Percentiles rank a stretch among this genome's conserved stretches.
These are phyloP conservation scores for Beauveria brongniartii DNA, from an alignment of 2,329 filamentous ascomycete genomes.

Conservation along the genomic window DNA sequence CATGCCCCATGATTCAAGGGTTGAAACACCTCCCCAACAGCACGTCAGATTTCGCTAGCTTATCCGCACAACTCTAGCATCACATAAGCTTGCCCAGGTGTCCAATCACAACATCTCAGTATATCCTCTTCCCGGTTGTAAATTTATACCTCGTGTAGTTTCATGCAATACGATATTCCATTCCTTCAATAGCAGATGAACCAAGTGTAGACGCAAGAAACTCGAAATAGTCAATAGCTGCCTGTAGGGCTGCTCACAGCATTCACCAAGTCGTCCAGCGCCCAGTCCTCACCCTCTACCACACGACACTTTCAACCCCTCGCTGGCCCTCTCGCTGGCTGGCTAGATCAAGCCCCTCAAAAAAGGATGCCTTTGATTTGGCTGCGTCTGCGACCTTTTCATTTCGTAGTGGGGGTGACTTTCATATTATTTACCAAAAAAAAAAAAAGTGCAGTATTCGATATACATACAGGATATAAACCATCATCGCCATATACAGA, in stretches of 20 bases:
- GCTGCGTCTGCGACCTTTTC: no score
- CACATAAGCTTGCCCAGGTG: background rate
- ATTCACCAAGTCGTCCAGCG: background rate
- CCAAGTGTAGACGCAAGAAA: no score
- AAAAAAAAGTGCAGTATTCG: background rate
- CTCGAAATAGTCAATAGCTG: no score
- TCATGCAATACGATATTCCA: no score
- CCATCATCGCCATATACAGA: slow-evolving; percentile 3
- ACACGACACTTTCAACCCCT: no score
- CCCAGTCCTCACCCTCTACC: background rate
- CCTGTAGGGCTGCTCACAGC: no score
- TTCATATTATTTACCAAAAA: background rate
- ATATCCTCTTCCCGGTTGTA: background rate
- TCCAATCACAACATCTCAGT: background rate
- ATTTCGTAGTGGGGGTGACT: background rate
- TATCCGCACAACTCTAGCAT: background rate
- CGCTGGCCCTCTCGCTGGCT: no score
- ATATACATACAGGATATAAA: slow-evolving; percentile 2
- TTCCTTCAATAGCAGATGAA: no score
- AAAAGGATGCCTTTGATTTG: no score
- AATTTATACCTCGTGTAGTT: no score
- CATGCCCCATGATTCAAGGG: background rate
- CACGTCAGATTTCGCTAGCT: background rate
- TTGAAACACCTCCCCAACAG: background rate
- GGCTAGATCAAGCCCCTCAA: no score